A percentile compares a stretch with the other conserved stretches of the same genome.
phyloP scores from a whole-genome alignment of 257 asterid genomes.

The Coffea canephora region DNA sequence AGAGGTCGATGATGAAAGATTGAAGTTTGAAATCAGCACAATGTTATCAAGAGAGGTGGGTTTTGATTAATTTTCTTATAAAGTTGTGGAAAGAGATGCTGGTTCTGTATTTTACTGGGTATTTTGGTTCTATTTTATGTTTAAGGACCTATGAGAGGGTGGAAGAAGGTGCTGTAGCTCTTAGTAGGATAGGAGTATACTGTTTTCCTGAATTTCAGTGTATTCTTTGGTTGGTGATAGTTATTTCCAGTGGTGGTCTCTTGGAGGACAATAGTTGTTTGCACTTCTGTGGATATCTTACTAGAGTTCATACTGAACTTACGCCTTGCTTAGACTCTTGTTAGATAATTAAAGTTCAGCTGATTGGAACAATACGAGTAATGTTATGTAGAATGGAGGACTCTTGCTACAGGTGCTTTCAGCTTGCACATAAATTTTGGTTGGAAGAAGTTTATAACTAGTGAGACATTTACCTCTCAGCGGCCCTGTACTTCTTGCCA shows the following conservation, averaged over 20 bases:
- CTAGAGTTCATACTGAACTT: neutral
- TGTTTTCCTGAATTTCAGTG: neutral
- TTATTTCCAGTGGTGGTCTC: neutral
- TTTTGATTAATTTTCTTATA: conserved; percentile 7
- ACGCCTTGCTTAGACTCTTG: neutral
- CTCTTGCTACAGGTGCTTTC: neutral
- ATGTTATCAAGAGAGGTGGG: conserved; percentile 88
- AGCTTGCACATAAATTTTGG: neutral
- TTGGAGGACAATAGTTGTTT: conserved; percentile 1
- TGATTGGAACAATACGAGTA: neutral
- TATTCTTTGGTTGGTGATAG: too few species aligned
- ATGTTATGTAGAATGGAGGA: neutral
- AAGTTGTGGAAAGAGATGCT: neutral
- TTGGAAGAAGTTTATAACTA: neutral
- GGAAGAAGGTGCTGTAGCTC: neutral
- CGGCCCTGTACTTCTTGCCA: neutral
- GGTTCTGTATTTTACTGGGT: neutral
- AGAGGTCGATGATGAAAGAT: conserved; percentile 74
- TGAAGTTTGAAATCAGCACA: conserved; percentile 87
- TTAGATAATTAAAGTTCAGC: neutral
- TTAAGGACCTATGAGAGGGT: too few species aligned
- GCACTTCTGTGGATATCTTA: neutral
- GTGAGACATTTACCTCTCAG: neutral
- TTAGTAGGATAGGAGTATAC: neutral
- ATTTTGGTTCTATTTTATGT: neutral